Base-by-base conservation (phyloP, 352 stramenopile genomes). In the Aphanomyces stellatus region DNA sequence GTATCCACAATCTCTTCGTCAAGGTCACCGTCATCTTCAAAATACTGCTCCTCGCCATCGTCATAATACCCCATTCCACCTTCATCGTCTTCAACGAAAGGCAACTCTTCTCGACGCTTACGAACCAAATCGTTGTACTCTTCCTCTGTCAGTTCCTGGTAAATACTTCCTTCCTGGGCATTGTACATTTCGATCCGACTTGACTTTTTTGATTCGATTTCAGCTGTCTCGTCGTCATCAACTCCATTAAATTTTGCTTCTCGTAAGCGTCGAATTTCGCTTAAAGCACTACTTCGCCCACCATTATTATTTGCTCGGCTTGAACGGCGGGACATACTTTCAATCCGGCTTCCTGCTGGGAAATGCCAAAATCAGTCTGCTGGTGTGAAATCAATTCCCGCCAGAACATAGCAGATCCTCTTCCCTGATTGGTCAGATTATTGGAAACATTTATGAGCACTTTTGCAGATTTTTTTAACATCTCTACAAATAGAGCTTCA, bases 11-110 rank as follows among this genome's bases (percentile, higher is more conserved):
- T 37, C 19, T 77, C 70, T 24, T 76, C 65, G 31, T 65, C 75
- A 22, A 43, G 73, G 22, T 77, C 76, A 3, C 76, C 69, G 59
- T 94, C 84, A 19, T 82, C 91, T 62, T 95, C 87, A 61, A 95
- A 95, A 59, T 93, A 93, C 75, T 91, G 82, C 59, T 95, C 87
- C 57, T 95, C 87, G 51, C 87, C 87, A 56, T 95, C 86, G 62
- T 95, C 87, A 57, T 87, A 94, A 70, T 95, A 95, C 15, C 87
- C 87, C 75, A 93, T 90, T 65, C 87, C 83, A 13, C 79, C 75
- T 56, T 89, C 85, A 30, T 95, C 87, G 68, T 95, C 91, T 61
- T 89, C 84, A 4, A 95, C 87, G 57, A 95, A 95, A 2, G 85
- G 84, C 48, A 92, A 64, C 0, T 81, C 82, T 34, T 87, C 73